Conservation (phyloP, 176 grass and related monocot species). For the Secale cereale region DNA sequence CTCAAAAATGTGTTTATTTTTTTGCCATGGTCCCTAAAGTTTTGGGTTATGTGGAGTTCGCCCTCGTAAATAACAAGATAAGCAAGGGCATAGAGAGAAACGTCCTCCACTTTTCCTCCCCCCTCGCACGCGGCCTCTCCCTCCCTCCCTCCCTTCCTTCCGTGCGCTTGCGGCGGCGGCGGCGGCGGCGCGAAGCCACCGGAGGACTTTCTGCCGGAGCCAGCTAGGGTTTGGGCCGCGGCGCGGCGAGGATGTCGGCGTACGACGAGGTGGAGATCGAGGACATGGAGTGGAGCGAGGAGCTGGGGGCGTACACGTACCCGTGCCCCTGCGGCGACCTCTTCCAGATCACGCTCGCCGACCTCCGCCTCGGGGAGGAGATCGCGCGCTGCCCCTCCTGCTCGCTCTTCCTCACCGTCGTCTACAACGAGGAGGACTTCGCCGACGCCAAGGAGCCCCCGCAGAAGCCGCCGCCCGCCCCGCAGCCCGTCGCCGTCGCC, state of each 20-base stretch:
- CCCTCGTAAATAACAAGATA: not conserved
- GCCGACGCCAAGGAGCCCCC: conserved; percentile 54
- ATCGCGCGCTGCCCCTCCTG: conserved; percentile 89
- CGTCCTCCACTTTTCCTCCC: not conserved
- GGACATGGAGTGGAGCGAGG: conserved; percentile 95
- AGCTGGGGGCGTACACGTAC: conserved; percentile 86
- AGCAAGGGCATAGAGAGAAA: not conserved
- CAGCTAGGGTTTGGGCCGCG: conserved; percentile 28
- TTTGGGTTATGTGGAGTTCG: not conserved
- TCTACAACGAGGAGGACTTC: conserved; percentile 94
- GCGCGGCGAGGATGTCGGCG: conserved; percentile 53
- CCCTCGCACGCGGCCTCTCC: not conserved
- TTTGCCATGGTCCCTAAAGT: not conserved
- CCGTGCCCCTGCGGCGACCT: conserved; percentile 95
- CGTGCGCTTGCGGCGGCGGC: not conserved
- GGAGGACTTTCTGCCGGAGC: not conserved
- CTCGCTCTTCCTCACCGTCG: conserved; percentile 92
- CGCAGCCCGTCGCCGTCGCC: conserved; percentile 56
- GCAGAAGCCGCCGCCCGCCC: conserved; percentile 31
- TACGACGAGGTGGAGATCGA: conserved; percentile 99
- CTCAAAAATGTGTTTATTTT: too few species aligned
- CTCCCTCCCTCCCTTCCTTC: not conserved
- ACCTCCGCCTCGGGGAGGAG: conserved; percentile 93
- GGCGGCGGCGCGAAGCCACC: conserved; percentile 23
- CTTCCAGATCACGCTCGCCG: conserved; percentile 87